Evolutionary conservation across 805 yeast genomes (phyloP).

Genomic region (Komagataella kurtzmanii): DNA sequence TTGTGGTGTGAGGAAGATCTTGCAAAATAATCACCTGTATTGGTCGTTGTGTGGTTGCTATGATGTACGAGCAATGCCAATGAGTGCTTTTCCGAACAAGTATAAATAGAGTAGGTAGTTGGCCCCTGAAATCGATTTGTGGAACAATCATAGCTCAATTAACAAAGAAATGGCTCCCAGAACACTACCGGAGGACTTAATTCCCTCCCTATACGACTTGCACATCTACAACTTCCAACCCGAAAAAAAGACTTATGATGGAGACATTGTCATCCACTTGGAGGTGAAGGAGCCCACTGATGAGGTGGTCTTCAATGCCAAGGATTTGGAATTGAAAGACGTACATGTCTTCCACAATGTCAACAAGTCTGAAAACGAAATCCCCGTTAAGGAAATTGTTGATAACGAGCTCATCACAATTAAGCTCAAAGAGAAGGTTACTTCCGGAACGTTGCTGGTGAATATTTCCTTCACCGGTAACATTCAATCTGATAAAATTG

Average conservation of each 20-base stretch:
- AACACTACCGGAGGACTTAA: slow-evolving; percentile 28
- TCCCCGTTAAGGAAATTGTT: slow-evolving; percentile 5
- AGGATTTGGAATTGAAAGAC: slow-evolving; percentile 21
- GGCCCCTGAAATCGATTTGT: neutral
- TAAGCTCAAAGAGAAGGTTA: slow-evolving; percentile 26
- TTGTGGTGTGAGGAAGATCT: neutral
- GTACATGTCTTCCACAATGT: slow-evolving; percentile 11
- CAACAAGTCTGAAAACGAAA: slow-evolving; percentile 14
- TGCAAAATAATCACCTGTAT: neutral
- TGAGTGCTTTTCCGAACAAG: neutral
- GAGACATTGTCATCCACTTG: slow-evolving; percentile 33
- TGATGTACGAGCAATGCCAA: neutral
- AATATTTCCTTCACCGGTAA: slow-evolving; percentile 24
- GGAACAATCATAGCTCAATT: neutral
- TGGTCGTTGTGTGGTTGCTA: neutral
- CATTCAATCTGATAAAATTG: slow-evolving; percentile 43
- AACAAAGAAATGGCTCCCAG: neutral
- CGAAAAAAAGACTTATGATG: slow-evolving; percentile 28
- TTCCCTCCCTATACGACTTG: slow-evolving; percentile 64
- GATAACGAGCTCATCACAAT: slow-evolving; percentile 47
- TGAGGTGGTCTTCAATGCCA: slow-evolving; percentile 33
- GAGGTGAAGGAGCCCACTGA: slow-evolving; percentile 26
- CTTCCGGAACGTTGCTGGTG: slow-evolving; percentile 15
- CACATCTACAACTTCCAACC: slow-evolving; percentile 46
- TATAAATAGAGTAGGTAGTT: neutral